A percentile compares a stretch with the other conserved stretches of the same genome.
These are phyloP conservation scores for Suillus occidentalis DNA, from an alignment of 768 basidiomycete species.

Conservation along the genomic window DNA sequence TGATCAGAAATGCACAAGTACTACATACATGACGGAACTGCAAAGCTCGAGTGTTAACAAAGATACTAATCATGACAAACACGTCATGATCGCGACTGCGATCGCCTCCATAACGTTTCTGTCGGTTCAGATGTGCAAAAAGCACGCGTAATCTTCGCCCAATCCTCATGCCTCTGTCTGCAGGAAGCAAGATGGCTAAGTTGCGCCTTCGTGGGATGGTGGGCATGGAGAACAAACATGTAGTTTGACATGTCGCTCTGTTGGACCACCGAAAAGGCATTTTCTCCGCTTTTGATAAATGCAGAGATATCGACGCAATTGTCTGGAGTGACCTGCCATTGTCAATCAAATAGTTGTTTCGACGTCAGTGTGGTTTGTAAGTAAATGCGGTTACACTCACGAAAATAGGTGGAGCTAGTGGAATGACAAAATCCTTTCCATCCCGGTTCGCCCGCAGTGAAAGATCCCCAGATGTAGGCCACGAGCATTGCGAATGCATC, in stretches of 20 bases:
- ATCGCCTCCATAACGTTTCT: conserved; percentile 1
- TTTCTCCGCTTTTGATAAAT: conserved; percentile 41
- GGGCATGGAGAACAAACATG: conserved; percentile 46
- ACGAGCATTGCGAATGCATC: conserved; percentile 34
- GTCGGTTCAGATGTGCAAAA: conserved; percentile 14
- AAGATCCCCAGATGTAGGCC: conserved; percentile 39
- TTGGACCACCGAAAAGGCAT: conserved; percentile 45
- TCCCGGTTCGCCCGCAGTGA: conserved; percentile 16
- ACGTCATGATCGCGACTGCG: background rate
- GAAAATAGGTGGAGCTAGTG: conserved; percentile 33
- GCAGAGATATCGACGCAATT: conserved; percentile 52
- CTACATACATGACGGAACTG: background rate
- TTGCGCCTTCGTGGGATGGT: conserved; percentile 50
- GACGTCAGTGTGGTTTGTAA: background rate
- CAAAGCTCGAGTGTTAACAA: background rate
- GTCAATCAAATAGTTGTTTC: background rate
- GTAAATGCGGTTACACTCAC: conserved; percentile 31
- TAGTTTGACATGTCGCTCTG: conserved; percentile 44
- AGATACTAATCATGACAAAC: background rate
- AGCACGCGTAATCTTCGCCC: conserved; percentile 19
- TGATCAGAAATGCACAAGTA: background rate
- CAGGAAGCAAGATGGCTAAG: conserved; percentile 27
- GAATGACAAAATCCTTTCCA: conserved; percentile 13
- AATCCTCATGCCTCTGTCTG: conserved; percentile 17
- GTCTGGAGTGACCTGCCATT: conserved; percentile 44